These are phyloP conservation scores for Cynara cardunculus DNA, from an alignment of 129 eudicot genomes.

Conservation along the genomic window DNA sequence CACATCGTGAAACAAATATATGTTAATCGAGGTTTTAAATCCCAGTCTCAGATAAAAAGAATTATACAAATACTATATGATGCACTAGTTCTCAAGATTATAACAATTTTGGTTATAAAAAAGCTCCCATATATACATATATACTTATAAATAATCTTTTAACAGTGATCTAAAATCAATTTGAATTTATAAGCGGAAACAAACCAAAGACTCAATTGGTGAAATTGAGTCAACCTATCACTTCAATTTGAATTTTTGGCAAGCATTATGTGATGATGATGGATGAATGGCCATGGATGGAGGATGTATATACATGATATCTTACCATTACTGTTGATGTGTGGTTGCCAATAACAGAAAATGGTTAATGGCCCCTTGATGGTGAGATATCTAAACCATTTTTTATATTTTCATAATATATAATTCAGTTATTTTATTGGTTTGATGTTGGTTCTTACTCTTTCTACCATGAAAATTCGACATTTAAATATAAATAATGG, in stretches of 20 bases:
- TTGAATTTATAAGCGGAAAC: not conserved
- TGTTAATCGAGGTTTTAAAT: too few species aligned
- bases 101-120: too few species aligned
- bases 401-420: not conserved
- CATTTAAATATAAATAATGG: not conserved
- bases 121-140: too few species aligned
- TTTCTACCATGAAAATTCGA: not conserved
- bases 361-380: constrained; percentile 21
- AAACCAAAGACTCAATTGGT: not conserved
- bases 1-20: too few species aligned
- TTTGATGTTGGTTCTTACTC: not conserved
- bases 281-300: constrained; percentile 32
- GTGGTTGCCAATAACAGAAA: constrained; percentile 23
- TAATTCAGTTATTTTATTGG: not conserved
- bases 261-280: constrained; percentile 22
- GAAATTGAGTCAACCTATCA: not conserved
- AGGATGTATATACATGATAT: constrained; percentile 9
- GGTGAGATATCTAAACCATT: constrained; percentile 6
- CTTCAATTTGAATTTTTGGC: not conserved
- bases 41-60: too few species aligned
- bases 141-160: not conserved
- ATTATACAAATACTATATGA: too few species aligned
- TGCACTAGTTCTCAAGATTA: too few species aligned
- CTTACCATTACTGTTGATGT: constrained; percentile 18
- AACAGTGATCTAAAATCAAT: not conserved